Base-by-base conservation (phyloP, 2,329 filamentous ascomycete species). In the Verticillium tricorpus region DNA sequence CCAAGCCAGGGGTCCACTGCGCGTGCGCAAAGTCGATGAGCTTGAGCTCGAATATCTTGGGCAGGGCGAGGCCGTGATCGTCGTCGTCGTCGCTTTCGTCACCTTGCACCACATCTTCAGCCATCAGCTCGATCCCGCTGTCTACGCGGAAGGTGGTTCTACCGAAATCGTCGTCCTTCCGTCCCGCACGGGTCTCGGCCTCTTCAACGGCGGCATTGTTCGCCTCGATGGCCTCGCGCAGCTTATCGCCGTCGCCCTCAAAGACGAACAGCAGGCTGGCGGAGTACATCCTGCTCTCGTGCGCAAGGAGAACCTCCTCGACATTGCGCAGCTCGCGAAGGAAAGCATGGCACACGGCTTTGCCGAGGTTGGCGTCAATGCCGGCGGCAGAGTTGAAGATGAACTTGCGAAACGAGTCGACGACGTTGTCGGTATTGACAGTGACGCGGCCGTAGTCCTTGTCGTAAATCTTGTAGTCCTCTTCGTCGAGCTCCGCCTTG, bases 1-100 rank as follows among this genome's bases (percentile, higher is more conserved):
- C 94, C 69, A 89, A 77, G 1, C 92, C 92, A 0, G 91, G 90
- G 1, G 87, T 89, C 88, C 90, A 98, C 58, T 81, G 78, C 12
- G 95, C 95, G 75, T 99, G 95, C 1, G 95, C 95, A 81, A 99
- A 99, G 74, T 99, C 95, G 68, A 99, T 99, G 65, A 99, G 82
- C 72, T 94, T 95, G 58, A 97, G 82, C 14, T 87, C 84, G 69
- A 89, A 92, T 54, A 96, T 85, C 68, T 88, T 88, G 0, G 89
- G 89, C 12, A 79, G 64, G 17, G 67, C 64, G 32, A 59, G 84
- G 80, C 56, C 81, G 1, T 80, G 79, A 2, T 80, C 79, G 1
- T 78, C 74, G 1, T 74, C 72, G 0, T 77, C 82, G 2, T 88
- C 85, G 4, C 81, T 81, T 2, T 82, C 79, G 2, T 77, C 75